phyloP scores from a whole-genome alignment of 257 asterid species.

The Petunia axillaris region DNA sequence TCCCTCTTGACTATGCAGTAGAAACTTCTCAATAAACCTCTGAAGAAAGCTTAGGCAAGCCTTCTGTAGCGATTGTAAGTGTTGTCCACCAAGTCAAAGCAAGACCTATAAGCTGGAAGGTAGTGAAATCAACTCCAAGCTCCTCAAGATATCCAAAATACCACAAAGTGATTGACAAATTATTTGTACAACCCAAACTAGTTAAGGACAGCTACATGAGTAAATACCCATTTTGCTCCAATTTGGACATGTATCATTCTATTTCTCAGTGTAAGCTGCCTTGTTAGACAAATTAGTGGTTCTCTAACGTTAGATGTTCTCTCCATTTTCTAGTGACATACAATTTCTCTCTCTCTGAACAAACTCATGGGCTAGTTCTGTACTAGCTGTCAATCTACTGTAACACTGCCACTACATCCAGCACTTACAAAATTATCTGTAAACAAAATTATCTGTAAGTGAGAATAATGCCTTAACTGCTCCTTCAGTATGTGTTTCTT shows the following conservation, averaged over 20 bases:
- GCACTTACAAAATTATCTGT: background rate
- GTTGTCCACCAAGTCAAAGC: no score
- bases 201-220: constrained; percentile 1
- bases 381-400: background rate
- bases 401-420: background rate
- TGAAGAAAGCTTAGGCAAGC: no score
- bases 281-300: background rate
- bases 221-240: background rate
- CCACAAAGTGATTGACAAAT: background rate
- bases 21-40: no score
- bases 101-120: no score
- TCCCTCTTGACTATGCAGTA: no score
- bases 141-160: no score
- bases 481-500: background rate
- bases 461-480: background rate
- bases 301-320: background rate
- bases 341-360: background rate
- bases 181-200: background rate
- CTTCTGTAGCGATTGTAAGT: no score
- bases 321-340: background rate
- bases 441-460: background rate
- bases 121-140: no score
- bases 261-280: background rate
- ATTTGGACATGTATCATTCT: background rate
- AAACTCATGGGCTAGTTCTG: background rate